Percentiles rank a stretch among this genome's conserved stretches.
Evolutionary conservation across 73 alveolate species (phyloP).

Genomic region (Paramecium octaurelia): DNA sequence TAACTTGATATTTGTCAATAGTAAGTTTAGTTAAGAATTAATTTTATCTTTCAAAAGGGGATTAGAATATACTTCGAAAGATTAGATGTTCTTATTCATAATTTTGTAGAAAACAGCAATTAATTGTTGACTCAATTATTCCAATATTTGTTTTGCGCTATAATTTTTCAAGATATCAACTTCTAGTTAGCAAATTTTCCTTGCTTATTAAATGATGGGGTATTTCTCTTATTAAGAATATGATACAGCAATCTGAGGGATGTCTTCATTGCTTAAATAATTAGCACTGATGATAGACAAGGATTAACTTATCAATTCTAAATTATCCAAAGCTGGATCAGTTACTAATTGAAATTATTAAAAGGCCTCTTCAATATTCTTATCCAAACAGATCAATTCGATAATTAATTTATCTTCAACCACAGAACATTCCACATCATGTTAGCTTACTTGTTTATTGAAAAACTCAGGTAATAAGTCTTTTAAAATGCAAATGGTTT

Average conservation of each 20-base stretch:
- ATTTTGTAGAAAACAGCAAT: conserved; percentile 7
- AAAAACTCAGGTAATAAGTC: background rate
- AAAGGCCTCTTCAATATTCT: background rate
- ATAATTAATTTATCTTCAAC: background rate
- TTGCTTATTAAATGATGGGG: background rate
- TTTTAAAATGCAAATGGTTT: background rate
- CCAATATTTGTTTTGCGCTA: background rate
- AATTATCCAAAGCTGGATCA: conserved; percentile 19
- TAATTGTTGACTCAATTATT: background rate
- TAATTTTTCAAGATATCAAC: background rate
- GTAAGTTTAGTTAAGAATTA: background rate
- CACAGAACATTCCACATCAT: background rate
- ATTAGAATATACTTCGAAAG: background rate
- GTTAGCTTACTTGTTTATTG: background rate
- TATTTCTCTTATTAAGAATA: background rate
- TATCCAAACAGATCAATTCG: conserved; percentile 1
- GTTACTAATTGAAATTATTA: background rate
- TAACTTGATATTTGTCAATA: background rate
- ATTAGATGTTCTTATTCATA: background rate
- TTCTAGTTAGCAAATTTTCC: background rate
- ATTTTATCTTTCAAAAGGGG: background rate
- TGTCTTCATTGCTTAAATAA: background rate
- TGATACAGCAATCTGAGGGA: background rate
- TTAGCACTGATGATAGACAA: background rate
- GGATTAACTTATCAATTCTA: background rate